Conservation (phyloP, 306 rosid species). For the Quercus robur region DNA sequence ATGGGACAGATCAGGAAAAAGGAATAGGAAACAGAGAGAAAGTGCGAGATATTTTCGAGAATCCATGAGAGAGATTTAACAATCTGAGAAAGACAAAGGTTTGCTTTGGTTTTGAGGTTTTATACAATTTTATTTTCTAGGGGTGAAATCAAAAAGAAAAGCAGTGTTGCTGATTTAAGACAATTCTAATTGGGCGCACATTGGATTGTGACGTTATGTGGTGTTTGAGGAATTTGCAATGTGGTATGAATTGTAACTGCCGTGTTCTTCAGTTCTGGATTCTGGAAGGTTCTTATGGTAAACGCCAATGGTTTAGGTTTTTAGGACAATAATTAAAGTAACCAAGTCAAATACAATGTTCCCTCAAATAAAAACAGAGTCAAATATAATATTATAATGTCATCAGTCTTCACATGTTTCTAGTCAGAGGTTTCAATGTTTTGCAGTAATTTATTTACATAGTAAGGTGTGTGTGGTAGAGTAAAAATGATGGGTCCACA, state of each 20-base stretch:
- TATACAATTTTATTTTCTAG: neutral
- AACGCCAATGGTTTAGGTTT: neutral
- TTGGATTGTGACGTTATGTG: neutral
- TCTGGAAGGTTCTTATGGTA: slow-evolving; percentile 5
- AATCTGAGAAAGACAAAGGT: neutral
- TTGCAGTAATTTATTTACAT: no score
- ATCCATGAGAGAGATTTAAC: slow-evolving; percentile 35
- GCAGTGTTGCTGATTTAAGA: neutral
- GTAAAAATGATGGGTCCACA: accelerated
- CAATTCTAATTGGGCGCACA: slow-evolving; percentile 10
- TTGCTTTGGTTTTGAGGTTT: neutral
- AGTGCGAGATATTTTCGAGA: slow-evolving; percentile 20
- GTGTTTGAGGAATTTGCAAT: no score
- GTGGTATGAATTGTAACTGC: no score
- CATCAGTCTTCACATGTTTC: no score
- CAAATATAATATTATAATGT: no score
- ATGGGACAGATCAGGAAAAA: slow-evolving; percentile 40
- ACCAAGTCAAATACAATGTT: no score
- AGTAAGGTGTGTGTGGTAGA: accelerated
- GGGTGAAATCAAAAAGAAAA: neutral
- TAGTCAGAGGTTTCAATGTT: no score
- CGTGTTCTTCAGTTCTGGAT: neutral
- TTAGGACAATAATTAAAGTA: no score
- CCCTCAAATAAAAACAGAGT: no score
- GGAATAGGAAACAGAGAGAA: slow-evolving; percentile 38